Evolutionary conservation across 2,329 filamentous ascomycete species (phyloP).

Genomic region (Fusarium tuaranense): DNA sequence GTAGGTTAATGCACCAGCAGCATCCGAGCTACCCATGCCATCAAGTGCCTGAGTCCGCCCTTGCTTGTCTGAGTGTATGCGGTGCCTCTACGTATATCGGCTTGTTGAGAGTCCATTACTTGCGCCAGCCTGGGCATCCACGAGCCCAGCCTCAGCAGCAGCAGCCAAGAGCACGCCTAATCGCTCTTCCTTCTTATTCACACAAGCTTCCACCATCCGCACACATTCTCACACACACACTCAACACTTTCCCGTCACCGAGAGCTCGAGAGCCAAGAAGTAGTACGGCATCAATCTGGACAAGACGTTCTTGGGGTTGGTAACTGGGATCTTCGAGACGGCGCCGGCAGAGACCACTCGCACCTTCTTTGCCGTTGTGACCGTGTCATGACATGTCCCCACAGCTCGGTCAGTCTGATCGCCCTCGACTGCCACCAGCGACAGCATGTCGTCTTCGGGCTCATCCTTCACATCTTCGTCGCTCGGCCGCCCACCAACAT

Average conservation of each 20-base stretch:
- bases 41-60: constrained; percentile 28
- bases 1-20: constrained; percentile 23
- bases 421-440: constrained; percentile 43
- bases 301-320: constrained; percentile 24
- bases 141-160: constrained; percentile 4
- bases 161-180: constrained; percentile 20
- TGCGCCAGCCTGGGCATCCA: constrained; percentile 28
- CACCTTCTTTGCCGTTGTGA: constrained; percentile 39
- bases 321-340: constrained; percentile 39
- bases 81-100: constrained; percentile 33
- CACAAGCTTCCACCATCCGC: constrained; percentile 14
- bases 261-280: constrained; percentile 20
- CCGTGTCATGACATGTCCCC: constrained; percentile 48
- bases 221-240: background rate
- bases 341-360: constrained; percentile 35
- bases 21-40: constrained; percentile 31
- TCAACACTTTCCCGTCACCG: background rate
- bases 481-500: constrained; percentile 55
- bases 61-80: constrained; percentile 26
- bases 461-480: constrained; percentile 63
- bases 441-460: constrained; percentile 60
- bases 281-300: constrained; percentile 20
- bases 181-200: constrained; percentile 11
- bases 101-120: constrained; percentile 22
- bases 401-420: constrained; percentile 45